These are phyloP conservation scores for Neoboletus brunneissimus DNA, from an alignment of 768 basidiomycete species.

Conservation along the genomic window DNA sequence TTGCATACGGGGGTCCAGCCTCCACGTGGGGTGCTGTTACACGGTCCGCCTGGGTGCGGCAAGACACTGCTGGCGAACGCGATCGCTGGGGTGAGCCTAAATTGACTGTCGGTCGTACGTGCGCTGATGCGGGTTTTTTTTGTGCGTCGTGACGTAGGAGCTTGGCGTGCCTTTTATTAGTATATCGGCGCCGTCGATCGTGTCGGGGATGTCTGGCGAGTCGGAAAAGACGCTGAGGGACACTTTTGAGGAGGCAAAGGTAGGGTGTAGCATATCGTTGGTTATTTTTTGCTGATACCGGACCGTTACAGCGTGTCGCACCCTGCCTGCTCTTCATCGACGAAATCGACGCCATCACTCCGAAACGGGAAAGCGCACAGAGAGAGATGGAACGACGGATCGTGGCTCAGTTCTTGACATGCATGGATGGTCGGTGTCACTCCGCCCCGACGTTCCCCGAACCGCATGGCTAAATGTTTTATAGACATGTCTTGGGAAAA, in stretches of 20 bases:
- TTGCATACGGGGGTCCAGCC: constrained; percentile 89
- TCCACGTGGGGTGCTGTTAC: constrained; percentile 86
- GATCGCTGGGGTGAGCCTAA: constrained; percentile 78
- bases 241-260: constrained; percentile 97
- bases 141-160: constrained; percentile 51
- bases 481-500: constrained; percentile 96
- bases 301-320: constrained; percentile 62
- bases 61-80: constrained; percentile 95
- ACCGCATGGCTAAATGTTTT: background rate
- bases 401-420: constrained; percentile 95
- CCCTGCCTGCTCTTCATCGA: constrained; percentile 96
- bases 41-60: constrained; percentile 96
- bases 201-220: constrained; percentile 98
- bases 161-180: constrained; percentile 89
- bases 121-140: background rate
- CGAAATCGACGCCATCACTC: constrained; percentile 97
- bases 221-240: constrained; percentile 95
- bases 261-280: constrained; percentile 28
- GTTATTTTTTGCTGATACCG: background rate
- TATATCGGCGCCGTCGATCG: constrained; percentile 92
- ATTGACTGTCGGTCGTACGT: background rate
- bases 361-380: constrained; percentile 96
- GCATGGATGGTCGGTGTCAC: constrained; percentile 87
- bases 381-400: constrained; percentile 98
- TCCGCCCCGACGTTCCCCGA: background rate